phyloP scores from a whole-genome alignment of 225 moss, liverwort and hornwort genomes.

The Marchantia polymorpha region DNA sequence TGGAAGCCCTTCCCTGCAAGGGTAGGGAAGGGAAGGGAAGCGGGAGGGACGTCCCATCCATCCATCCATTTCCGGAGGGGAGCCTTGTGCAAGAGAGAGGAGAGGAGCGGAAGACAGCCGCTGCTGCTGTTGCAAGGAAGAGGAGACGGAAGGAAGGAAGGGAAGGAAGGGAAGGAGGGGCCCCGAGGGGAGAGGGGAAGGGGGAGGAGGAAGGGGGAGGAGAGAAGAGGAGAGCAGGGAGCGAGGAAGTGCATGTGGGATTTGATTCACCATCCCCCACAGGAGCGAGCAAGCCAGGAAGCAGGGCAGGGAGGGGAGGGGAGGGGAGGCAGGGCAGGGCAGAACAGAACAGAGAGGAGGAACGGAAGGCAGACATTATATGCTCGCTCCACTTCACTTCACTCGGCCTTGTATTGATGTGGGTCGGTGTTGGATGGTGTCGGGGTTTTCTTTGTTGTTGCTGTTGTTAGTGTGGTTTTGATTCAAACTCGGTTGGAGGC shows the following conservation, averaged over 20 bases:
- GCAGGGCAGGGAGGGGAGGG: neutral
- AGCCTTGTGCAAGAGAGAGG: neutral
- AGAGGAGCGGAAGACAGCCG: neutral
- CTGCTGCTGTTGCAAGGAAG: neutral
- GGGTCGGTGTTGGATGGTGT: neutral
- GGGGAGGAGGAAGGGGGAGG: neutral
- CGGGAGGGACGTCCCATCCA: neutral
- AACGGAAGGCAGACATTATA: neutral
- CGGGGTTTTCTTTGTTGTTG: neutral
- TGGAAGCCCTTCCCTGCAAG: too few relatives aligned
- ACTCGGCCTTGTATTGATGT: neutral
- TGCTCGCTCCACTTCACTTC: neutral
- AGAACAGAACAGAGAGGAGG: neutral
- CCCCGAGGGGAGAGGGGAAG: neutral
- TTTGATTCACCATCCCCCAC: neutral
- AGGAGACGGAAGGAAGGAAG: neutral
- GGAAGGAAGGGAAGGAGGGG: neutral
- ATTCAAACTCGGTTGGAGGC: neutral
- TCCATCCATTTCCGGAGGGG: conserved; percentile 5
- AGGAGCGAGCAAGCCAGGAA: neutral
- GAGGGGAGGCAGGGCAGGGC: neutral
- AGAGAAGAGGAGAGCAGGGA: neutral
- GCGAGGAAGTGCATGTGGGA: neutral
- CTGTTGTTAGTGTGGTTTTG: neutral
- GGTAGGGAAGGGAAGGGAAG: neutral